These are phyloP conservation scores for Zymoseptoria ardabiliae DNA, from an alignment of 2,329 filamentous ascomycete species.

Conservation along the genomic window DNA sequence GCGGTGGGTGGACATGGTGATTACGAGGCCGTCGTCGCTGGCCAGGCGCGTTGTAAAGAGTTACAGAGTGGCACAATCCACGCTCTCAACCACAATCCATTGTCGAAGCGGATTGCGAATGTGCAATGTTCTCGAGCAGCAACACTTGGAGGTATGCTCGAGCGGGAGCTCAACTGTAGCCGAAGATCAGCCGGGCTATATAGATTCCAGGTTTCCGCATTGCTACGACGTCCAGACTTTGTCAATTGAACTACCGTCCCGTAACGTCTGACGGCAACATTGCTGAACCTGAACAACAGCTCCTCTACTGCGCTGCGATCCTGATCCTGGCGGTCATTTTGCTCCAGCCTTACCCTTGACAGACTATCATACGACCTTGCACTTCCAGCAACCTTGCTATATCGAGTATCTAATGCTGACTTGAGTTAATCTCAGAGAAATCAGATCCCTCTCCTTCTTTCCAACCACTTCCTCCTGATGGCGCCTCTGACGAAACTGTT, in stretches of 20 bases:
- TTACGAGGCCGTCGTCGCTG: background rate
- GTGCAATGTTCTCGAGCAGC: background rate
- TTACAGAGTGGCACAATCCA: background rate
- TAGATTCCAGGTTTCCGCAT: no score
- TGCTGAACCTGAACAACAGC: no score
- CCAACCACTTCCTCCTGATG: background rate
- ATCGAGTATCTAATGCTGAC: background rate
- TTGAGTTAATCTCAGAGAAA: background rate
- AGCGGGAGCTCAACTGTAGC: no score
- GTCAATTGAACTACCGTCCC: no score
- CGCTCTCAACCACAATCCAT: background rate
- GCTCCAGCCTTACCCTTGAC: background rate
- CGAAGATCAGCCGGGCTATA: no score
- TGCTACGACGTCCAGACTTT: no score
- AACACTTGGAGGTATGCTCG: background rate
- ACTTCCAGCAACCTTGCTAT: background rate
- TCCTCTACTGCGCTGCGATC: no score
- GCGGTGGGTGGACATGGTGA: slow-evolving; percentile 23
- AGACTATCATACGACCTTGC: background rate
- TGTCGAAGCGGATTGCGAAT: background rate
- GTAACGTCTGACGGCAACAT: no score
- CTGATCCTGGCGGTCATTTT: no score
- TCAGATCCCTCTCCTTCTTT: background rate
- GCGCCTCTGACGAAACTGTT: slow-evolving; percentile 1
- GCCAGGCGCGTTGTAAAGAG: background rate